These are phyloP conservation scores for Umbelopsis ramanniana DNA, from an alignment of 192 early-diverging fungal genomes.

Conservation along the genomic window DNA sequence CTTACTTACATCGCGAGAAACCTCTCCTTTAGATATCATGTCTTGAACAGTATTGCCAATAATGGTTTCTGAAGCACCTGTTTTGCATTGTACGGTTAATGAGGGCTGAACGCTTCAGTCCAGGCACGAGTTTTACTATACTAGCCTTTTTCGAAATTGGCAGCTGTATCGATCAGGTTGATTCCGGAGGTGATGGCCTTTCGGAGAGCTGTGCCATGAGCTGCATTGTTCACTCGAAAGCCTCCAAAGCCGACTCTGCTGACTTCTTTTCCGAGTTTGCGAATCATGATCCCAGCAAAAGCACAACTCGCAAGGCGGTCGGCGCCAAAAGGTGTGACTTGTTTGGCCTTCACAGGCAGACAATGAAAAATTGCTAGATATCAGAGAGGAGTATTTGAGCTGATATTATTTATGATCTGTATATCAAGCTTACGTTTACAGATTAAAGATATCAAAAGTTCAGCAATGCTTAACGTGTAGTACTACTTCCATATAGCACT, in stretches of 20 bases:
- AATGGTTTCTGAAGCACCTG: conserved; percentile 61
- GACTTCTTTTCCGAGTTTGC: conserved; percentile 49
- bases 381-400: no score
- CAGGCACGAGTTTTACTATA: not conserved
- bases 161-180: conserved; percentile 76
- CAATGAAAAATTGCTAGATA: no score
- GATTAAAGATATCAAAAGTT: no score
- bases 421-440: no score
- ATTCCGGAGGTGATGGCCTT: conserved; percentile 63
- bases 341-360: not conserved
- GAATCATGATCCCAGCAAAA: conserved; percentile 43
- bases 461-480: no score
- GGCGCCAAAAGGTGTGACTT: not conserved
- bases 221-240: conserved; percentile 53
- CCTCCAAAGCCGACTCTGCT: conserved; percentile 71
- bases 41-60: conserved; percentile 56
- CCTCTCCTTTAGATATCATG: conserved; percentile 32
- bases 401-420: no score
- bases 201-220: conserved; percentile 53
- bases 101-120: not conserved
- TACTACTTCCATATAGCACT: no score
- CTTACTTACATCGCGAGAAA: conserved; percentile 52
- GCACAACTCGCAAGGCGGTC: not conserved
- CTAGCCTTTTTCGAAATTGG: conserved; percentile 71
- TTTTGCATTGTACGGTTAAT: not conserved